Conservation (phyloP, 495 filamentous ascomycete species). For the Lasiosphaeria ovina region DNA sequence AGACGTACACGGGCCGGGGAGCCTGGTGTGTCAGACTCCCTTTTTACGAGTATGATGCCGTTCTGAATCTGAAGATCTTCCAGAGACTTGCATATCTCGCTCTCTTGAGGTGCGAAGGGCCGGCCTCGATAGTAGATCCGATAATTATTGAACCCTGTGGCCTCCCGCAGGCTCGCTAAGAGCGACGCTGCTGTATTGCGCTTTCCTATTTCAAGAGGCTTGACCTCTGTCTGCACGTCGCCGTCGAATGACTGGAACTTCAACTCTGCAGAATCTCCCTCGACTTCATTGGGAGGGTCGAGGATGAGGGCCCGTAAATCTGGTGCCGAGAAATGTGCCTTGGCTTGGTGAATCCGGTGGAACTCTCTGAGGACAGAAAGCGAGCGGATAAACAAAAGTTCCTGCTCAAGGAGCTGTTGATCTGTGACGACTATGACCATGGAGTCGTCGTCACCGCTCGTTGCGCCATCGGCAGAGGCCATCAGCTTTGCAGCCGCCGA, state of each 20-base stretch:
- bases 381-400: slow-evolving; percentile 64
- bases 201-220: slow-evolving; percentile 59
- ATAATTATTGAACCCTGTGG: slow-evolving; percentile 71
- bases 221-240: slow-evolving; percentile 53
- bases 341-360: slow-evolving; percentile 44
- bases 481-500: slow-evolving; percentile 63
- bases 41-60: slow-evolving; percentile 60
- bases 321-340: slow-evolving; percentile 47
- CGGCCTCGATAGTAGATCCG: slow-evolving; percentile 52
- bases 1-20: slow-evolving; percentile 34
- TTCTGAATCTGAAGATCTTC: slow-evolving; percentile 57
- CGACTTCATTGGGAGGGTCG: slow-evolving; percentile 36
- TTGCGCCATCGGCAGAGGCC: slow-evolving; percentile 37
- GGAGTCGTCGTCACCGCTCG: slow-evolving; percentile 45
- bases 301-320: slow-evolving; percentile 45
- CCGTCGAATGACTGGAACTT: slow-evolving; percentile 73
- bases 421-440: slow-evolving; percentile 50
- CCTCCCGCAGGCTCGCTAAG: slow-evolving; percentile 57
- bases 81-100: slow-evolving; percentile 50
- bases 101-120: slow-evolving; percentile 46
- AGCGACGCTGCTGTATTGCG: slow-evolving; percentile 69
- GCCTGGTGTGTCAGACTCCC: slow-evolving; percentile 35
- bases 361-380: slow-evolving; percentile 52
- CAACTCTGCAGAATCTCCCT: slow-evolving; percentile 62
- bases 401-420: slow-evolving; percentile 48